Conservation (phyloP, 371 early-diverging fungal species). For the Apophysomyces variabilis region DNA sequence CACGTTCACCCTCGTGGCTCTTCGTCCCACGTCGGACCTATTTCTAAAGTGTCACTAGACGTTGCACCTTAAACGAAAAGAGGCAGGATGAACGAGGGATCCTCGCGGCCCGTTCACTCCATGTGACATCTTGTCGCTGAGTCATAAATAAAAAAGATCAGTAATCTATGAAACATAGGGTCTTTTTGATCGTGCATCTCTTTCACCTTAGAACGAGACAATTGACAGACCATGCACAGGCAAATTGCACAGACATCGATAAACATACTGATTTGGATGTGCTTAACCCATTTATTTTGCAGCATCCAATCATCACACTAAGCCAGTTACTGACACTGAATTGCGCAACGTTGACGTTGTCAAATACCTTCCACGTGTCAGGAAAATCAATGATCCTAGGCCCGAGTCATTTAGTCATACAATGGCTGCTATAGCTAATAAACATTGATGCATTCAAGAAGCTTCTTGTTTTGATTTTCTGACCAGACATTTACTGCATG, state of each 20-base stretch:
- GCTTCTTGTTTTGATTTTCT: no score
- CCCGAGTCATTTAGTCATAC: not conserved
- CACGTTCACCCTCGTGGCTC: constrained; percentile 11
- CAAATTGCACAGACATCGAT: no score
- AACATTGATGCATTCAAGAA: not conserved
- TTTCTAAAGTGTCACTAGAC: constrained; percentile 3
- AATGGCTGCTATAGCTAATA: not conserved
- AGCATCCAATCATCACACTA: no score
- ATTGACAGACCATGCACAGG: no score
- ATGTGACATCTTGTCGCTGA: constrained; percentile 1
- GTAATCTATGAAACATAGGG: not conserved
- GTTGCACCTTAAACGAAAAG: constrained; percentile 7
- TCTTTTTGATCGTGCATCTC: not conserved
- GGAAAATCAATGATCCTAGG: not conserved
- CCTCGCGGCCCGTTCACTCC: constrained; percentile 9
- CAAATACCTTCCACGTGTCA: constrained; percentile 5
- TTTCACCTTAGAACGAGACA: no score
- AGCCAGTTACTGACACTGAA: not conserved
- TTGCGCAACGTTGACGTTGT: constrained; percentile 8
- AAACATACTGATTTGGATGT: no score
- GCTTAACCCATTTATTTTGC: no score
- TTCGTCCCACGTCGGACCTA: constrained; percentile 12
- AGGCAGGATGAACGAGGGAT: constrained; percentile 6
- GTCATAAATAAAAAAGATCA: not conserved
- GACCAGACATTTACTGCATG: no score